These are phyloP conservation scores for Leccinum holopus DNA, from an alignment of 1,284 basidiomycete species.

Conservation along the genomic window DNA sequence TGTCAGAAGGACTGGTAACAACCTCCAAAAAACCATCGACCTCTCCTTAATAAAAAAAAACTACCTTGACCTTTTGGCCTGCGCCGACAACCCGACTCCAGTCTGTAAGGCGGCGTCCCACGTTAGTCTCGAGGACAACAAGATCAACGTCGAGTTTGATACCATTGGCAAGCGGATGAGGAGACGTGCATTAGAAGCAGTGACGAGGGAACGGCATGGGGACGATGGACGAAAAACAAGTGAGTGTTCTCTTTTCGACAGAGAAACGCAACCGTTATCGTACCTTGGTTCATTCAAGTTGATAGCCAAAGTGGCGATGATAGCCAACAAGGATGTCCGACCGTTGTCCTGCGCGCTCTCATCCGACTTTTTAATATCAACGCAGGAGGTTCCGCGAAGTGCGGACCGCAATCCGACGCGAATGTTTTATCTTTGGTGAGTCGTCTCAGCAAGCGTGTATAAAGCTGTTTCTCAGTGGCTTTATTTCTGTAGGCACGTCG, in stretches of 20 bases:
- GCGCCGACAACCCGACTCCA: constrained; percentile 77
- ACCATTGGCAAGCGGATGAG: constrained; percentile 72
- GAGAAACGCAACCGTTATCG: background rate
- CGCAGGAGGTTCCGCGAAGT: constrained; percentile 88
- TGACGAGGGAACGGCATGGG: constrained; percentile 84
- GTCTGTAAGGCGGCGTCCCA: constrained; percentile 66
- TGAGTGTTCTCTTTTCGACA: background rate
- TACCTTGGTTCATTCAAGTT: constrained; percentile 33
- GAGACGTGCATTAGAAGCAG: constrained; percentile 65
- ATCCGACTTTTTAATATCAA: constrained; percentile 78
- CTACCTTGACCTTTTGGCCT: constrained; percentile 73
- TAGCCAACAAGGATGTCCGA: constrained; percentile 85
- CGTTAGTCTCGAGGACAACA: constrained; percentile 63
- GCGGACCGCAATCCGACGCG: constrained; percentile 83
- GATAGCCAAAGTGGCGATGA: constrained; percentile 93
- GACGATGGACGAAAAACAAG: constrained; percentile 88
- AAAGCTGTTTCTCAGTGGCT: background rate
- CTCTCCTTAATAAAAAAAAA: constrained; percentile 63
- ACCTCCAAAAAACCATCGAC: constrained; percentile 58
- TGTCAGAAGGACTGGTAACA: constrained; percentile 51
- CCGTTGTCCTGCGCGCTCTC: constrained; percentile 79
- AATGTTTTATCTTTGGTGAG: constrained; percentile 86
- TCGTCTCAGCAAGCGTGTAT: background rate
- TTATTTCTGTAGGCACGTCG: constrained; percentile 63
- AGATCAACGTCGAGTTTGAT: constrained; percentile 82